phyloP scores from a whole-genome alignment of 2,329 filamentous ascomycete species.

The Chrysoporthe puriensis region DNA sequence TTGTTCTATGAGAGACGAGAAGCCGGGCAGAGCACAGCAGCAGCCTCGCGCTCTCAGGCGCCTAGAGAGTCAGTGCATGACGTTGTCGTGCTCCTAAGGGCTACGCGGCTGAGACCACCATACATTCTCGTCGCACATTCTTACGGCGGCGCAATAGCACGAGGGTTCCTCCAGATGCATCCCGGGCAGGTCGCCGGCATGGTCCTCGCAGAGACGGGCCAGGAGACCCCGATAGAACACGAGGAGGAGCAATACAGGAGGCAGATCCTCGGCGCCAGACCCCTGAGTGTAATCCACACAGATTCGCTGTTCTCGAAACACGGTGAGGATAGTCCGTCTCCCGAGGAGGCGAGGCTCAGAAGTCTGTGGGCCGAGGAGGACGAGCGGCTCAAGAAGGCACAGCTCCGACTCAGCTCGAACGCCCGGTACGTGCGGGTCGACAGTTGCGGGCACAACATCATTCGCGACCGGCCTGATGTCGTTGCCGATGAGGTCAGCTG shows the following conservation, averaged over 20 bases:
- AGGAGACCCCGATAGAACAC: constrained; percentile 11
- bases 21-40: background rate
- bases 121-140: constrained; percentile 18
- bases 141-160: constrained; percentile 9
- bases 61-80: background rate
- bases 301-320: background rate
- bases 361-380: constrained; percentile 2
- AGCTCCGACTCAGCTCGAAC: constrained; percentile 11
- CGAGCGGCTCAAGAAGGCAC: constrained; percentile 17
- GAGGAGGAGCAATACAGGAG: constrained; percentile 11
- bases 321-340: background rate
- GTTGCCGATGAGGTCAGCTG: constrained; percentile 7
- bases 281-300: constrained; percentile 13
- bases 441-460: constrained; percentile 11
- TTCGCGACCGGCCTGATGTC: constrained; percentile 4
- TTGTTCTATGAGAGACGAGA: constrained; percentile 5
- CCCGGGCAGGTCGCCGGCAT: constrained; percentile 5
- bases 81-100: constrained; percentile 1
- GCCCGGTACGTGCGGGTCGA: constrained; percentile 5
- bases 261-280: constrained; percentile 3
- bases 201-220: constrained; percentile 16
- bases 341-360: background rate
- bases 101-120: background rate
- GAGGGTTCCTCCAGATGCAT: constrained; percentile 8
- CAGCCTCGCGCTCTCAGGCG: background rate